Evolutionary conservation across 495 filamentous ascomycete genomes (phyloP), one percentile per base, ranked within the genome.

Genomic region (Penicillium longicatenatum): DNA sequence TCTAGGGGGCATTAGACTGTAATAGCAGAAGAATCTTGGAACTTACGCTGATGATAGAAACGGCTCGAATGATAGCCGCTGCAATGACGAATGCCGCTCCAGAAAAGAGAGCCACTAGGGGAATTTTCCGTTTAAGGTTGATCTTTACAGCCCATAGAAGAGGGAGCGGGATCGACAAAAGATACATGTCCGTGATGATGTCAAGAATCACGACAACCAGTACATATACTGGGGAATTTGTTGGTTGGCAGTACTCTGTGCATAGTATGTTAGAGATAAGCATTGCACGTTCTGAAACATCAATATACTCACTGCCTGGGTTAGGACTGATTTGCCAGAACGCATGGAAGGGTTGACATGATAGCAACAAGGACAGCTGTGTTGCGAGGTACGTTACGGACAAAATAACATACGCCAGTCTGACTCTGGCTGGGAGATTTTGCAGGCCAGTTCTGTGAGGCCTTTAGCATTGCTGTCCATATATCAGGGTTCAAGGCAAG

Each of bases 71-170:
- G 29, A 85, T 80, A 0, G 75, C 75, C 16, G 79, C 79, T 11
- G 75, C 66, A 58, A 82, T 84, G 45, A 83, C 75, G 46, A 86
- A 79, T n/a, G 79, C 63, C 26, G 79, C 83, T 35, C 82, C 83
- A 33, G 76, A 75, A 54, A 86, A 86, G 56, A 86, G 78, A 21
- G 74, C 55, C 46, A 82, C 54, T 0, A 85, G 72, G 6, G 77
- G 64, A 24, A 77, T 49, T 45, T 84, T 86, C 49, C 74, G 71
- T 22, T 64, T 60, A 46, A 65, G 51, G 5, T 70, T 65, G 24
- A 85, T 70, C n/a, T 77, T 73, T 5, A 82, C 71, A 8, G 67
- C 69, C 77, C 81, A 82, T 3, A 85, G 66, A 3, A 85, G 67
- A 4, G 82, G 75, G 1, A 82, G 46, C 4, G 80, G 80, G 46